Evolutionary conservation across 768 basidiomycete species (phyloP), one percentile per base, ranked within the genome.

Genomic region (Mycena maculata): DNA sequence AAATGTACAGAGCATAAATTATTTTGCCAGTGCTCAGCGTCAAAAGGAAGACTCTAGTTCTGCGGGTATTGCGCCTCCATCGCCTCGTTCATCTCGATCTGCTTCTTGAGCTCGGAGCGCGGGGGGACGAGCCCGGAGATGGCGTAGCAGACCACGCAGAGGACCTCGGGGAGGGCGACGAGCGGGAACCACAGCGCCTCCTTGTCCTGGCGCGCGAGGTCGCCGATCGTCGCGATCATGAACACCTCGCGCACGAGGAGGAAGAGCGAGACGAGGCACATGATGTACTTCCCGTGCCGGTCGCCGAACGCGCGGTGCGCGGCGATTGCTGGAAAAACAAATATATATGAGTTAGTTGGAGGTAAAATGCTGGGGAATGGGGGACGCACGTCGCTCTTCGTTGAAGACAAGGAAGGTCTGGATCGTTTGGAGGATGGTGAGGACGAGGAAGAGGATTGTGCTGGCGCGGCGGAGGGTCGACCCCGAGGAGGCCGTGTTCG

Each of bases 381-480:
- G 20, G 9, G 16, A 11, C 8, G 11, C 31, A 38, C 61, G 33
- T 25, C 54, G 44, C 4, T n/a, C n/a, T 20, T 30, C 8, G 4
- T 44, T 56, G 61, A 63, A 28, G 25, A 23, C 53, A 13, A 63
- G 33, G 25, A 3, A 23, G 8, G 62, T 56, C 28, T 78, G 78
- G 48, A 76, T 61, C 18, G 72, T 78, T 42, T 80, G 74, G 8
- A 82, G 48, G 25, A 74, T 55, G 8, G 82, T 81, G 28, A 83
- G 71, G 41, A 76, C 74, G 10, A 83, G 72, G 73, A 83, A 82
- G n/a, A 84, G 71, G 30, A 76, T 60, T 3, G 73, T 75, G 74
- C 82, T 78, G 31, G 71, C 78, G 71, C 75, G 75, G 52, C 75
- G 76, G 10, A 82, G 74, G 25, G 63, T 70, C 25, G 58, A 49